phyloP scores from a whole-genome alignment of 2,329 filamentous ascomycete species.

The Cercospora canescens region DNA sequence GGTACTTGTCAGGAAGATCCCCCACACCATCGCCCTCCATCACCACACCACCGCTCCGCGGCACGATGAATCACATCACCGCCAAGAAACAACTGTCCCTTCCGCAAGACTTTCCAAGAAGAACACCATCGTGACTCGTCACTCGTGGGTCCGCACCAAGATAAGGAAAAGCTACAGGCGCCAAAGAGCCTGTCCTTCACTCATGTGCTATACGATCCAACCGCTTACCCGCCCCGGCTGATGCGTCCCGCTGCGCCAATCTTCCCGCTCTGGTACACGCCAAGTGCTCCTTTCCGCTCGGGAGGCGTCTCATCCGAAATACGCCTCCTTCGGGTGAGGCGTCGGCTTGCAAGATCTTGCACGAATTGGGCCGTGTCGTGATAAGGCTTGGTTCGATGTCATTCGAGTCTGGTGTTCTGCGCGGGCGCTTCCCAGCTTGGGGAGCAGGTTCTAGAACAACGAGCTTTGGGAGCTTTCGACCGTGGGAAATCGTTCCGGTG shows the following conservation, averaged over 20 bases:
- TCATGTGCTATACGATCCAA: background rate
- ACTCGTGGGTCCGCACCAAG: background rate
- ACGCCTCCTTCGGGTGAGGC: background rate
- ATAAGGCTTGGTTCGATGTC: background rate
- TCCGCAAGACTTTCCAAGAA: background rate
- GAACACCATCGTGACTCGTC: background rate
- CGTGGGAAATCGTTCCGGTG: background rate
- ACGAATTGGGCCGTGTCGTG: too few relatives aligned
- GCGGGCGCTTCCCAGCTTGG: background rate
- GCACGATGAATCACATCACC: background rate
- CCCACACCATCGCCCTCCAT: background rate
- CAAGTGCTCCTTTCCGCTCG: slow-evolving; percentile 1
- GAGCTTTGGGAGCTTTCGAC: background rate
- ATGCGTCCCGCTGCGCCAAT: background rate
- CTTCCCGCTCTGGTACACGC: background rate
- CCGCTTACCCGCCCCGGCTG: background rate
- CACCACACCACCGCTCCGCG: background rate
- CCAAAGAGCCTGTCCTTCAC: too few relatives aligned
- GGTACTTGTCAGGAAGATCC: background rate
- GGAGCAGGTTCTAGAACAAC: background rate
- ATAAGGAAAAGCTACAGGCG: background rate
- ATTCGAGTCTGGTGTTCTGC: background rate
- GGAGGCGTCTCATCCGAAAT: background rate
- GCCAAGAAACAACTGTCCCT: background rate
- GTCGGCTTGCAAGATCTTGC: background rate